A percentile compares a stretch with the other conserved stretches of the same genome.
These are phyloP conservation scores for Russula abietina DNA, from an alignment of 768 basidiomycete genomes.

Conservation along the genomic window DNA sequence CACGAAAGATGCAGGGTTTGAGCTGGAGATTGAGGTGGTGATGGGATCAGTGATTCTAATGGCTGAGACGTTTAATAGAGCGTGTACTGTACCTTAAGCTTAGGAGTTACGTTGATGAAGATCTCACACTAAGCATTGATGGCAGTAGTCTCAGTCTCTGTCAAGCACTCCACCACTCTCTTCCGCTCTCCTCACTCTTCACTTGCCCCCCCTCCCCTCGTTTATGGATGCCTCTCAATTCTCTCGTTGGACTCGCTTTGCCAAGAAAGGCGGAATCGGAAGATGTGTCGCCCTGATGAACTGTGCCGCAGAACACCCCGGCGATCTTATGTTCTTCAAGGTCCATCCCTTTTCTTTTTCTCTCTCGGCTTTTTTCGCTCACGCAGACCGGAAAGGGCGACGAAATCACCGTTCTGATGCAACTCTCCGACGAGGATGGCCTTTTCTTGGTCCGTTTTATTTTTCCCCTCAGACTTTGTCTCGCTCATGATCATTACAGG, in stretches of 20 bases:
- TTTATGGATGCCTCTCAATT: constrained; percentile 67
- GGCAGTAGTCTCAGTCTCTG: no score
- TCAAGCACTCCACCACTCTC: no score
- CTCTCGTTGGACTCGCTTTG: constrained; percentile 78
- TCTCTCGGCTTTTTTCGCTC: neutral
- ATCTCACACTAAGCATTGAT: no score
- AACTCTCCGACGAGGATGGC: constrained; percentile 48
- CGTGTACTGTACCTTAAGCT: no score
- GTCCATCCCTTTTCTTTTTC: constrained; percentile 36
- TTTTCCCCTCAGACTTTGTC: neutral
- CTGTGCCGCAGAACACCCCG: constrained; percentile 64
- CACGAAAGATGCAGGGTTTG: no score
- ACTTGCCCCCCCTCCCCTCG: neutral
- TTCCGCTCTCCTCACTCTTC: neutral
- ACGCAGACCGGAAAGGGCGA: constrained; percentile 49
- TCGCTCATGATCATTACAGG: constrained; percentile 48
- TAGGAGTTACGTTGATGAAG: no score
- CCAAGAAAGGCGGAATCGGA: constrained; percentile 79
- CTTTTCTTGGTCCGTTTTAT: constrained; percentile 53
- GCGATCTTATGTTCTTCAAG: constrained; percentile 85
- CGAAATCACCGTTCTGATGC: constrained; percentile 72
- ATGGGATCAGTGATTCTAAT: no score
- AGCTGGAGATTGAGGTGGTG: no score
- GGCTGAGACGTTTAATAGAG: no score
- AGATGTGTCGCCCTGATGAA: constrained; percentile 68